A percentile compares a stretch with the other conserved stretches of the same genome.
These are phyloP conservation scores for Galeopsis tetrahit DNA, from an alignment of 257 asterid genomes.

Conservation along the genomic window DNA sequence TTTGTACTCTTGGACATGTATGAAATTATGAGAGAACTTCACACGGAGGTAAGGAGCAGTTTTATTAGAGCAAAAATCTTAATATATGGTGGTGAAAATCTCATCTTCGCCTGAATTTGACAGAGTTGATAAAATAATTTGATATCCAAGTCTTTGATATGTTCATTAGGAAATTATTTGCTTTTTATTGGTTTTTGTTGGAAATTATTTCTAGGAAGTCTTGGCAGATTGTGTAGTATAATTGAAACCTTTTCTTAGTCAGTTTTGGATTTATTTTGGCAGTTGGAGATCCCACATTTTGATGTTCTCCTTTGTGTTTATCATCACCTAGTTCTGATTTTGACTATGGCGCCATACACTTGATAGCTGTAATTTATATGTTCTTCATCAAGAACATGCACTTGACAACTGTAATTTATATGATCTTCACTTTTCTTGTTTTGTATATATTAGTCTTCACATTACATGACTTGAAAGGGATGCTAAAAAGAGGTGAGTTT, in stretches of 20 bases:
- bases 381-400: constrained; percentile 15
- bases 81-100: constrained; percentile 13
- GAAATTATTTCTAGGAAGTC: constrained; percentile 10
- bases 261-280: no score
- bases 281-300: no score
- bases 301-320: no score
- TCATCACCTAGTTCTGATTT: no score
- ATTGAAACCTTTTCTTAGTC: no score
- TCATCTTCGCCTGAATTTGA: constrained; percentile 22
- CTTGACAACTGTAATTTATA: constrained; percentile 19
- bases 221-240: background rate
- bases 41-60: constrained; percentile 66
- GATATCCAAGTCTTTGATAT: constrained; percentile 19
- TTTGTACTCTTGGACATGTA: constrained; percentile 98
- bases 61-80: constrained; percentile 18
- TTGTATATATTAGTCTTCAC: constrained; percentile 20
- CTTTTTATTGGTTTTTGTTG: background rate
- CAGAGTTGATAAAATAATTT: background rate
- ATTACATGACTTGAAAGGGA: constrained; percentile 20
- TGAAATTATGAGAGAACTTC: constrained; percentile 98
- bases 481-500: constrained; percentile 22
- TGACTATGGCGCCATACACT: no score
- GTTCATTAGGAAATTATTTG: background rate
- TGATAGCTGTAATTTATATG: no score
- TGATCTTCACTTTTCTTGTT: constrained; percentile 12